Base-by-base conservation (phyloP, 768 basidiomycete genomes). In the Mycena filopes region DNA sequence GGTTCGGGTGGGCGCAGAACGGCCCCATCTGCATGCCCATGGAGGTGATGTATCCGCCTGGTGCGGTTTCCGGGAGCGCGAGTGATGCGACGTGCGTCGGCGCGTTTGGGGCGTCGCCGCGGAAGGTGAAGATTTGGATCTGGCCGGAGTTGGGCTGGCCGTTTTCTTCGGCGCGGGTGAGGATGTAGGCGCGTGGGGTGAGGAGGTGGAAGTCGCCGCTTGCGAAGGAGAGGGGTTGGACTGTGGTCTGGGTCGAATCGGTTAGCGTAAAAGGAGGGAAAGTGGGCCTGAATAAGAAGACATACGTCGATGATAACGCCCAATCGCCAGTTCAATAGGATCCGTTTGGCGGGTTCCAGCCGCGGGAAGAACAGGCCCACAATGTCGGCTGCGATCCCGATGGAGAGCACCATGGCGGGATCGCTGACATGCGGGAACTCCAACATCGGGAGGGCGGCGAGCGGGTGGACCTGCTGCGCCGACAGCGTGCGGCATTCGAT, bases 351-450 rank as follows among this genome's bases (percentile, higher is more conserved):
- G 2, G 18, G 28, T 15, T 43, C 28, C 15, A n/a, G n/a, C n/a
- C n/a, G n/a, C n/a, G 12, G 15, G 13, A 64, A 53, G 21, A 51
- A 65, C 9, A 65, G 11, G 15, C 41, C 56, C 41, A 58, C 47
- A 6, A 65, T 21, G 25, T 65, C 63, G 43, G 58, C 48, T 25
- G 26, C 55, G 7, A 65, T 28, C 33, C 53, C 49, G 33, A 65
- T 47, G 31, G 56, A 25, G 15, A 58, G 45, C 5, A 36, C 0
- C 2, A 43, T 28, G 2, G 4, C 7, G 3, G 55, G 62, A 31
- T 43, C 16, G n/a, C 16, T 38, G 23, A 31, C 29, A 10, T 58
- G 31, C 25, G 42, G 18, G 21, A 65, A 65, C 2, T n/a, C 7
- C 5, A 58, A 12, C 13, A 45, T 2, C 1, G 42, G 12, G 2